Conservation (phyloP, 129 eudicot species). For the Ambrosia trifida region DNA sequence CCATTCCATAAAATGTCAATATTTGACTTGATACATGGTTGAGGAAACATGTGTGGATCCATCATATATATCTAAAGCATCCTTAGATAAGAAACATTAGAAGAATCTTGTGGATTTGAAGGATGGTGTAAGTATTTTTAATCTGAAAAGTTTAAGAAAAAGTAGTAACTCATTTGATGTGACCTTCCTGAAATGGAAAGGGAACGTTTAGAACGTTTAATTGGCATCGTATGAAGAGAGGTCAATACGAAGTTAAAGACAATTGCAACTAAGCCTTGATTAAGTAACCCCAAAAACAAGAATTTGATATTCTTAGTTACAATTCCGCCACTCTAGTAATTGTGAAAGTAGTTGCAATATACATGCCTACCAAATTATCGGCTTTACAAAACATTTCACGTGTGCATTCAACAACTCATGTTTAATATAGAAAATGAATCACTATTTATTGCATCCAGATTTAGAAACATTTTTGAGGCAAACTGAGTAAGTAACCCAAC, state of each 20-base stretch:
- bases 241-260: conserved; percentile 7
- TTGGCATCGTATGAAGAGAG: not conserved
- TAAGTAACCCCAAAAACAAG: not conserved
- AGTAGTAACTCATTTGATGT: not conserved
- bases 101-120: not conserved
- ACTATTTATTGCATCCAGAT: not conserved
- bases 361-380: not conserved
- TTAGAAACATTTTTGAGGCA: not conserved
- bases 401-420: not conserved
- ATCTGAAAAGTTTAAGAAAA: not conserved
- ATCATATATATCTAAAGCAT: not conserved
- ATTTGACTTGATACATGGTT: conserved; percentile 8
- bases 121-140: not conserved
- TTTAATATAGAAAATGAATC: not conserved
- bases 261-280: not conserved
- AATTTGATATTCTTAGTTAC: not conserved
- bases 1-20: not conserved
- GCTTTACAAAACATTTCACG: not conserved
- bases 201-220: not conserved
- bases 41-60: conserved; percentile 6
- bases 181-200: not conserved
- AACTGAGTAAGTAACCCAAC: not conserved
- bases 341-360: conserved; percentile 4
- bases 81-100: not conserved
- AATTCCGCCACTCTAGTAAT: not conserved